phyloP scores from a whole-genome alignment of 345 rosid species.

The Litchi chinensis region DNA sequence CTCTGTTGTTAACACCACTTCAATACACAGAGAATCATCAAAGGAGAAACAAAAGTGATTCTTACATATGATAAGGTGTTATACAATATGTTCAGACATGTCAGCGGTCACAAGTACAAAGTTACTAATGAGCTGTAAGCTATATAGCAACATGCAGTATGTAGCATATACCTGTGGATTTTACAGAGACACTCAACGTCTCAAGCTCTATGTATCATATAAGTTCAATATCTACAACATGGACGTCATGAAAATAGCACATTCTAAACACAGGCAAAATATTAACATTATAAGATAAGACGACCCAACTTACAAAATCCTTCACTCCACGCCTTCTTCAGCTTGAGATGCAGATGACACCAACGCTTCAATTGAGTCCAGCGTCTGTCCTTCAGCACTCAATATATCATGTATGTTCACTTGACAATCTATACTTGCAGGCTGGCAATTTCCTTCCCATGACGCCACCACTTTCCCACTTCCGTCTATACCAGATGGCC shows the following conservation, averaged over 20 bases:
- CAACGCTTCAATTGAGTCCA: constrained; percentile 24
- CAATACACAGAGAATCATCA: neutral
- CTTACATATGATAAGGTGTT: neutral
- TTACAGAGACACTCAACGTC: constrained; percentile 11
- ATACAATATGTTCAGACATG: constrained; percentile 1
- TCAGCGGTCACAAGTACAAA: neutral
- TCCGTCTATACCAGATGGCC: constrained; percentile 30
- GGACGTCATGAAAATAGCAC: neutral
- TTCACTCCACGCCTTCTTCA: constrained; percentile 1
- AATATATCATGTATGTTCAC: constrained; percentile 19
- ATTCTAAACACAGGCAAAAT: neutral
- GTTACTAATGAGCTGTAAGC: neutral
- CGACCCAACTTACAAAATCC: constrained; percentile 19
- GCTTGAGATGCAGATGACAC: constrained; percentile 27
- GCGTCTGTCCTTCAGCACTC: constrained; percentile 17
- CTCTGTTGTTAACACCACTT: neutral
- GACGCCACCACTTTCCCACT: constrained; percentile 34
- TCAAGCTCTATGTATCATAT: neutral
- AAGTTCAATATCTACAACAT: neutral
- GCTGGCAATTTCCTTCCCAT: constrained; percentile 36
- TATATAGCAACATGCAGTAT: neutral
- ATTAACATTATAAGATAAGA: constrained; percentile 3
- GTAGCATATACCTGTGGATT: neutral
- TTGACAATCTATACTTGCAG: constrained; percentile 33
- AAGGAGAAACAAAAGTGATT: neutral